Conservation (phyloP, 768 basidiomycete species). For the Kwoniella dejecticola region DNA sequence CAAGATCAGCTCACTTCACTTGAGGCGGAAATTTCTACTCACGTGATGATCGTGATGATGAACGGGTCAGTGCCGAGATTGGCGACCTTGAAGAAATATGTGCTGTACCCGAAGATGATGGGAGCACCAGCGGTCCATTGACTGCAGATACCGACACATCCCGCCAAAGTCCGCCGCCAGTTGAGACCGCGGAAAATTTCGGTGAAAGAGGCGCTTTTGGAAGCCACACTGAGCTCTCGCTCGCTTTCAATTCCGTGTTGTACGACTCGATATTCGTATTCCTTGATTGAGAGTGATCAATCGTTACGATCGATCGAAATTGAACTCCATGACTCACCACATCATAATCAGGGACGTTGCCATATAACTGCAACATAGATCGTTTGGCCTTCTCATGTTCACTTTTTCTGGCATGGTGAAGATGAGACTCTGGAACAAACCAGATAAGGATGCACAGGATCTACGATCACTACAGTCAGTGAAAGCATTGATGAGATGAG, state of each 20-base stretch:
- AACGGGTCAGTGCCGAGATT: conserved; percentile 27
- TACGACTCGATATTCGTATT: conserved; percentile 31
- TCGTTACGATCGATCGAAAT: background rate
- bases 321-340: conserved; percentile 19
- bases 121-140: conserved; percentile 28
- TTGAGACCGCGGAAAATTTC: conserved; percentile 32
- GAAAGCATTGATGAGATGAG: too few relatives aligned
- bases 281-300: background rate
- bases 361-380: conserved; percentile 25
- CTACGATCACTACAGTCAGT: too few relatives aligned
- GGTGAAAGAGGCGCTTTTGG: background rate
- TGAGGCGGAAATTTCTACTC: background rate
- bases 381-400: conserved; percentile 24
- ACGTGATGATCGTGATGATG: conserved; percentile 26
- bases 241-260: conserved; percentile 27
- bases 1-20: background rate
- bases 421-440: conserved; percentile 29
- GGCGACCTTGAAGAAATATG: conserved; percentile 32
- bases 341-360: conserved; percentile 27
- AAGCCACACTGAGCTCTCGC: background rate
- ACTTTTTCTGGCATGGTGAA: conserved; percentile 18
- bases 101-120: conserved; percentile 33
- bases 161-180: conserved; percentile 25
- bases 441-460: conserved; percentile 20
- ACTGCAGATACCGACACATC: conserved; percentile 24